Evolutionary conservation across 2,329 filamentous ascomycete genomes (phyloP), one percentile per base, ranked within the genome.

Genomic region (Falciphora oryzae): DNA sequence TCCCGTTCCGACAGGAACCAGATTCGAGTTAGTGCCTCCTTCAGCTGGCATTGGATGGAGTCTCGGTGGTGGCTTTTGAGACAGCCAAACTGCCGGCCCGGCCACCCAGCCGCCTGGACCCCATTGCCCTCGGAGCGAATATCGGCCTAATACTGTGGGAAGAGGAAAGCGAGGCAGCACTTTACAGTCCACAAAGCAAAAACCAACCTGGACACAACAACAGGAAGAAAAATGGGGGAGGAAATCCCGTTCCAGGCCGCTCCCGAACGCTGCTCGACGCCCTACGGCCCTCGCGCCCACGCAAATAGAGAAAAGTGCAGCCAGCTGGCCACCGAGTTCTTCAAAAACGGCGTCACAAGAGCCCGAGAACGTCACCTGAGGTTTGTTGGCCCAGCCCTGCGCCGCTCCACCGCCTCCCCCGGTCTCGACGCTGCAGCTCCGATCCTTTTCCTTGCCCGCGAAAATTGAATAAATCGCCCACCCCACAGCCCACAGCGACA

Each of bases 281-380:
- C 18, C n/a, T 61, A 61, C 13, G n/a, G 32, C 31, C 31, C 32
- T 61, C 44, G 59, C 44, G 32, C n/a, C 5, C 59, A 61, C 16
- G 32, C 59, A 25, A 38, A 44, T 32, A 61, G 59, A 18, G 32
- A 61, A 61, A 53, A 53, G 61, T 79, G 77, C 66, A 70, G 72
- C 22, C 73, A 74, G 44, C 67, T 78, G 71, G 84, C 90, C 58
- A 81, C 84, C 65, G 87, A 88, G 65, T 92, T 92, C 78, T 92
- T 92, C 81, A 89, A 89, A 72, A 89, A 92, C 75, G 91, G 89
- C 74, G 90, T 92, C 56, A 87, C 90, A 76, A 83, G 89, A 70
- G 89, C 89, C 65, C 83, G 88, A 69, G 89, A 92, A 74, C 83
- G 89, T 62, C 91, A 92, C 73, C 83, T 88, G 73, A 83, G 88